Evolutionary conservation across 83 land plant species (phyloP).

Genomic region (Diphasiastrum complanatum): DNA sequence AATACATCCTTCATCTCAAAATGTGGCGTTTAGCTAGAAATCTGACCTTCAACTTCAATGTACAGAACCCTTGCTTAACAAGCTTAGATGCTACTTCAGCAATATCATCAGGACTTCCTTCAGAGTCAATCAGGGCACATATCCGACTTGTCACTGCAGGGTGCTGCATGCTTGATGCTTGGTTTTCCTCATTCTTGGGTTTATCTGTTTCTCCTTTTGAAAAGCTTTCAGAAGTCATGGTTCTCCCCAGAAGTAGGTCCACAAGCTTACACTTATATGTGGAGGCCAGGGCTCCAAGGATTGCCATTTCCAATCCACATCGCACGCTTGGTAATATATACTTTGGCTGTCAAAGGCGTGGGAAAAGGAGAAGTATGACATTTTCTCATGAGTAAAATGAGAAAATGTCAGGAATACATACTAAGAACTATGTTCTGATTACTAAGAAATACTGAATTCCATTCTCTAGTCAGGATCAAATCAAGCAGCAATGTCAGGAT

Average conservation of each 20-base stretch:
- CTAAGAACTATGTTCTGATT: too few species aligned
- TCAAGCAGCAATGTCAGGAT: too few species aligned
- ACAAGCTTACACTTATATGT: conserved; percentile 36
- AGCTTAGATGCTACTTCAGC: conserved; percentile 52
- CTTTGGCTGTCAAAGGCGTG: conserved; percentile 40
- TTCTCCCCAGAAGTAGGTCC: conserved; percentile 39
- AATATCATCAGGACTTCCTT: conserved; percentile 49
- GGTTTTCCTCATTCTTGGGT: not conserved
- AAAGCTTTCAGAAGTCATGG: not conserved
- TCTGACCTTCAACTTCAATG: conserved; percentile 78
- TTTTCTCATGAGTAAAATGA: too few species aligned
- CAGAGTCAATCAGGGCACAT: conserved; percentile 78
- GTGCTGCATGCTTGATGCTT: not conserved
- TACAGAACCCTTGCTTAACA: conserved; percentile 70
- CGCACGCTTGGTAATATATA: conserved; percentile 87
- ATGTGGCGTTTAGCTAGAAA: not conserved
- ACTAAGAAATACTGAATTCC: too few species aligned
- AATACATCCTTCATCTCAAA: too few species aligned
- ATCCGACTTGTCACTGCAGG: conserved; percentile 31
- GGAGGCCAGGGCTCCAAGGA: conserved; percentile 71
- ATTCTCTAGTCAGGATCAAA: too few species aligned
- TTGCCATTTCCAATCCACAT: conserved; percentile 94
- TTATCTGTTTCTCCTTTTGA: not conserved
- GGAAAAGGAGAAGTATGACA: too few species aligned
- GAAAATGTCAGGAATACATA: too few species aligned